A percentile compares a stretch with the other conserved stretches of the same genome.
These are phyloP conservation scores for Elsinoe arachidis DNA, from an alignment of 2,329 filamentous ascomycete species.

Conservation along the genomic window DNA sequence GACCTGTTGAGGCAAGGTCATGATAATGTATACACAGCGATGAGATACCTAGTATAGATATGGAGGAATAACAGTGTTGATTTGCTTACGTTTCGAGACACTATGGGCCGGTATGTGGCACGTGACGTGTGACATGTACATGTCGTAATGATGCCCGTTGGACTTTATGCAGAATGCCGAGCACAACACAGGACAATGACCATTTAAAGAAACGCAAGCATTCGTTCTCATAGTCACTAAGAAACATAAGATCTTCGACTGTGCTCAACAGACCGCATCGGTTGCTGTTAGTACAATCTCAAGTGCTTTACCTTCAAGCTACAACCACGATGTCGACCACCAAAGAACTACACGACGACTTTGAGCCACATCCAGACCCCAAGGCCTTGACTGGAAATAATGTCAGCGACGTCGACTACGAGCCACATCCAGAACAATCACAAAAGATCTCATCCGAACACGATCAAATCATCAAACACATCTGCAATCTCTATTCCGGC, in stretches of 20 bases:
- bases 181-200: too few relatives aligned
- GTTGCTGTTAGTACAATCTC: not conserved
- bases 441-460: slow-evolving; percentile 28
- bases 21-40: not conserved
- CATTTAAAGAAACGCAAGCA: too few relatives aligned
- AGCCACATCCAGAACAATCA: slow-evolving; percentile 32
- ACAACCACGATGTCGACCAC: not conserved
- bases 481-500: slow-evolving; percentile 39
- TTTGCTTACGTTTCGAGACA: too few relatives aligned
- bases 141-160: not conserved
- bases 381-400: slow-evolving; percentile 16
- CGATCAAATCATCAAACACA: slow-evolving; percentile 35
- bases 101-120: not conserved
- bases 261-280: not conserved
- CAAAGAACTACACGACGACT: not conserved
- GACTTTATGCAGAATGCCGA: not conserved
- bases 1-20: not conserved
- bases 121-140: not conserved
- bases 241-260: too few relatives aligned
- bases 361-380: slow-evolving; percentile 2
- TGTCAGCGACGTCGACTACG: slow-evolving; percentile 32
- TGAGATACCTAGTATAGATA: not conserved
- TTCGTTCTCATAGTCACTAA: too few relatives aligned
- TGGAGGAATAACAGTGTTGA: not conserved
- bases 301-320: not conserved